Conservation (phyloP, 371 early-diverging fungal genomes). For the Nematocida displodere region DNA sequence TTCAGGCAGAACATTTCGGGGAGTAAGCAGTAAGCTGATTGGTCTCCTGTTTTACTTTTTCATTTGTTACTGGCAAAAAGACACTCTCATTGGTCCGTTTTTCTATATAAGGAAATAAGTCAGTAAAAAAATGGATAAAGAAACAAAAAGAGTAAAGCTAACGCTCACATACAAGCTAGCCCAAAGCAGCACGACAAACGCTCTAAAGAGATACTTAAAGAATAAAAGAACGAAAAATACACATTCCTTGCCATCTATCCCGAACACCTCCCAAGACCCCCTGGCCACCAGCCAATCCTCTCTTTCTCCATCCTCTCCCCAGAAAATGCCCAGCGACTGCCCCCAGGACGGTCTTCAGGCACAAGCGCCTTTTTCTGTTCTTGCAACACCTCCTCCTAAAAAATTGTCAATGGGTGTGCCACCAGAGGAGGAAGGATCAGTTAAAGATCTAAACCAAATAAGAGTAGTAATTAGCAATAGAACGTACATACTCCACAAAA, state of each 20-base stretch:
- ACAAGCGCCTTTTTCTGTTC: too few relatives aligned
- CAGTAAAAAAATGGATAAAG: neutral
- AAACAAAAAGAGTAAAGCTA: neutral
- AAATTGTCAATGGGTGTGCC: neutral
- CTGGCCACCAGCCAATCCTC: too few relatives aligned
- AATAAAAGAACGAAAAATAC: too few relatives aligned
- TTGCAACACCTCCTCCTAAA: too few relatives aligned
- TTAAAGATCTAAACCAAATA: neutral
- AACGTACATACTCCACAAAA: slow-evolving; percentile 21
- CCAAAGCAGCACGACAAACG: too few relatives aligned
- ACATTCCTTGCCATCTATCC: too few relatives aligned
- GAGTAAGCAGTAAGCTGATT: neutral
- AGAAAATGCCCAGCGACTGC: too few relatives aligned
- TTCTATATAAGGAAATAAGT: neutral
- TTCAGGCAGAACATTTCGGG: slow-evolving; percentile 35
- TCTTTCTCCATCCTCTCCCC: too few relatives aligned
- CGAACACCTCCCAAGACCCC: too few relatives aligned
- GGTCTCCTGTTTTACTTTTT: neutral
- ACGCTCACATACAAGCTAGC: neutral
- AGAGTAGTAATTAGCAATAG: slow-evolving; percentile 2
- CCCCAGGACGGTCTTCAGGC: too few relatives aligned
- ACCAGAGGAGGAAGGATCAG: neutral
- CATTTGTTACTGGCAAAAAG: neutral
- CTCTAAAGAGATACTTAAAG: too few relatives aligned
- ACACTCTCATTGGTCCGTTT: neutral